phyloP scores from a whole-genome alignment of 169 alveolate genomes.

The Amoebophrya sp. region DNA sequence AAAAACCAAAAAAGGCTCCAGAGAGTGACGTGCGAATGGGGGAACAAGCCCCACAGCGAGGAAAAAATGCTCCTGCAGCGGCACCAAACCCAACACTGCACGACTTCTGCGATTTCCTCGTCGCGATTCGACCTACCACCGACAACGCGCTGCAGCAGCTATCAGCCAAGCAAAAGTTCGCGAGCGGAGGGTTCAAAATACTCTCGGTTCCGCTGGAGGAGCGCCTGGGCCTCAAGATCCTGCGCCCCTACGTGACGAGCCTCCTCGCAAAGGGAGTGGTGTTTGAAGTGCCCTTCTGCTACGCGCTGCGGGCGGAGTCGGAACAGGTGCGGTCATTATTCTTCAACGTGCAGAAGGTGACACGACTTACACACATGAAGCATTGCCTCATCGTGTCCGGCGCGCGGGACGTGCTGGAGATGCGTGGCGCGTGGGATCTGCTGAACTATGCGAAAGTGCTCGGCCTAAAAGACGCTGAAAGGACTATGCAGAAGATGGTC shows the following conservation, averaged over 20 bases:
- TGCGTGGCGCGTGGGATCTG: no score
- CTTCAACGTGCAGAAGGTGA: not conserved
- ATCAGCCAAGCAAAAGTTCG: not conserved
- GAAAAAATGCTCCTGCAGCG: no score
- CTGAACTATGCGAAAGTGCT: no score
- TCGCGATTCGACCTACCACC: not conserved
- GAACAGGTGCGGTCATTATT: not conserved
- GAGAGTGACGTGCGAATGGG: no score
- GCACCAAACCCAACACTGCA: no score
- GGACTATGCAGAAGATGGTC: no score
- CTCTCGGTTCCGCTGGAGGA: not conserved
- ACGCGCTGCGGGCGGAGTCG: not conserved
- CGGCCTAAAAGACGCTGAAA: no score
- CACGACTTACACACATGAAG: not conserved
- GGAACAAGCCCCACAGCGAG: no score
- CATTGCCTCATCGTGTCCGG: not conserved
- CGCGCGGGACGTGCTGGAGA: no score
- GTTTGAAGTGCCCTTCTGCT: not conserved
- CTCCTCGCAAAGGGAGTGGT: not conserved
- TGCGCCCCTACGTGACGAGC: not conserved
- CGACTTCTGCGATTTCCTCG: not conserved
- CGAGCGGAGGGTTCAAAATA: not conserved
- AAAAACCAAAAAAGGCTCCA: no score
- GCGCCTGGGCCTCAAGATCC: not conserved
- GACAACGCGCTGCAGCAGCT: not conserved